A percentile compares a stretch with the other conserved stretches of the same genome.
phyloP scores from a whole-genome alignment of 2,329 filamentous ascomycete species.

The Knufia fluminis region DNA sequence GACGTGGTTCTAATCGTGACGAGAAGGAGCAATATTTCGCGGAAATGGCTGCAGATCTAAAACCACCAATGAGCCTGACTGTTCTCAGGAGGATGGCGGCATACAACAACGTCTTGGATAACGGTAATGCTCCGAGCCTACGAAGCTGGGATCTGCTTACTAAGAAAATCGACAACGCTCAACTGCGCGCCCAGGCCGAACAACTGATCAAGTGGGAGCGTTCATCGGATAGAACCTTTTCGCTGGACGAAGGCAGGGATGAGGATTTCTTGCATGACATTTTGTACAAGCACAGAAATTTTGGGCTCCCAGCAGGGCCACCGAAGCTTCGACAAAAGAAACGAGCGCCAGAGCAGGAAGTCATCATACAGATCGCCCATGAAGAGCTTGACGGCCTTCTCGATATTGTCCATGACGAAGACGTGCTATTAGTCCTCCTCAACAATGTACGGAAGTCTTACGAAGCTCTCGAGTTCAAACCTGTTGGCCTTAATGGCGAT shows the following conservation, averaged over 20 bases:
- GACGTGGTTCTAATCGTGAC: not conserved
- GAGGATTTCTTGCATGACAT: constrained; percentile 10
- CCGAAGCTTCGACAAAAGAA: not conserved
- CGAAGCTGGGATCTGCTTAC: constrained; percentile 25
- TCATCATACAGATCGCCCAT: constrained; percentile 21
- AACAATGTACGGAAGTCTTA: constrained; percentile 23
- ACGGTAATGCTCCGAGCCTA: constrained; percentile 25
- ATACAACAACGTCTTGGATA: constrained; percentile 31
- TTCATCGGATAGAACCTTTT: constrained; percentile 7
- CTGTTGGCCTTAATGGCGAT: constrained; percentile 17
- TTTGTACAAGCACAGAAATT: constrained; percentile 14
- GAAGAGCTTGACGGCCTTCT: constrained; percentile 16
- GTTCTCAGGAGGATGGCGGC: constrained; percentile 32
- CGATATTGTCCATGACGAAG: constrained; percentile 20
- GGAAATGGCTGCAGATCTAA: constrained; percentile 29
- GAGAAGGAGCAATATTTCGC: constrained; percentile 25
- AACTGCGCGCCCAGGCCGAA: constrained; percentile 22
- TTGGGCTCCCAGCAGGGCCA: not conserved
- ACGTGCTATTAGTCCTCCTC: constrained; percentile 25
- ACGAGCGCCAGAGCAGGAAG: constrained; percentile 20
- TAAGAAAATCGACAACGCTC: constrained; percentile 21
- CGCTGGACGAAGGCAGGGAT: constrained; percentile 6
- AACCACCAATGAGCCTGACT: constrained; percentile 28
- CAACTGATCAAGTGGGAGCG: constrained; percentile 15
- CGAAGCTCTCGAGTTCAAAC: constrained; percentile 8